Percentiles rank a stretch among this genome's conserved stretches.
phyloP scores from a whole-genome alignment of 129 eudicot genomes.

The Flaveria ramosissima region DNA sequence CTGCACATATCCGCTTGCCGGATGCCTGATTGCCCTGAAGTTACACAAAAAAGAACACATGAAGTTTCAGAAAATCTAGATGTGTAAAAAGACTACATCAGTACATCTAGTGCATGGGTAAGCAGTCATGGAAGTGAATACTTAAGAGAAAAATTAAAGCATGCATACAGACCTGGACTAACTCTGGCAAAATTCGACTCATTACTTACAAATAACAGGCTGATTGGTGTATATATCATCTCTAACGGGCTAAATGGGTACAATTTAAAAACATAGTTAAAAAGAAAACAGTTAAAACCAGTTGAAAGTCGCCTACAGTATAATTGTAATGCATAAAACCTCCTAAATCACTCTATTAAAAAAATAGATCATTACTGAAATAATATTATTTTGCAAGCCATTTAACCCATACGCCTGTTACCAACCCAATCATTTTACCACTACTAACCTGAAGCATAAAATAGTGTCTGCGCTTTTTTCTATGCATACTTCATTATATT shows the following conservation, averaged over 20 bases:
- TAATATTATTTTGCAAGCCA: not conserved
- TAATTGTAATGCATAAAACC: not conserved
- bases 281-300: not conserved
- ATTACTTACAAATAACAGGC: not conserved
- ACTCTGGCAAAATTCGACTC: not conserved
- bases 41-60: not conserved
- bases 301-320: not conserved
- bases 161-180: not conserved
- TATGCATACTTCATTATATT: not conserved
- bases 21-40: conserved; percentile 96
- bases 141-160: no score
- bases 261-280: no score
- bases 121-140: no score
- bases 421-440: conserved; percentile 8
- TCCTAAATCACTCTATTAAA: not conserved
- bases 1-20: conserved; percentile 97
- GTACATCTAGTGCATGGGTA: no score
- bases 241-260: not conserved
- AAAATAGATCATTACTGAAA: not conserved
- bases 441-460: conserved; percentile 2
- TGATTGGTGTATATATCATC: not conserved
- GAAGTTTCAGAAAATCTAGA: not conserved
- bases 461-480: not conserved
- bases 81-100: not conserved
- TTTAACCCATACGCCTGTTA: not conserved